Evolutionary conservation across 495 filamentous ascomycete genomes (phyloP), one percentile per base, ranked within the genome.

Genomic region (Viridothelium virens): DNA sequence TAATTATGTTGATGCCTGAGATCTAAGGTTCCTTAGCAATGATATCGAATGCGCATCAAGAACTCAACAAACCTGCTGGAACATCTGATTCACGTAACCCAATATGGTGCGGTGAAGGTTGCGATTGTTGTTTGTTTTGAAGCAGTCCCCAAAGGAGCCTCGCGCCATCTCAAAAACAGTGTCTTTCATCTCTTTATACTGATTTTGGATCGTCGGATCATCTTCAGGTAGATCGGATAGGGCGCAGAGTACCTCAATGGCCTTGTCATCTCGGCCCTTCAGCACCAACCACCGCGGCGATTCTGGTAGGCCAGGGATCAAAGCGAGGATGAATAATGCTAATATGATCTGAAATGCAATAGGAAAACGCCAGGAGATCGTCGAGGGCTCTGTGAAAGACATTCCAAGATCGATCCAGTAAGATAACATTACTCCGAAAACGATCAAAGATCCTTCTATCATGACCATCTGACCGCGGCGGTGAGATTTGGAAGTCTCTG

Each of bases 51-150:
- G 48, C 11, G 18, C 18, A 53, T 18, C 18, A 25, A 5, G 18
- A 25, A n/a, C 12, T 5, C 9, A 14, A 53, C 48, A 59, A 37
- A 91, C 86, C 70, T 92, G 88, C 70, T 91, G 89, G 77, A 90
- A 90, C 79, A 89, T 83, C 68, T 91, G 89, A 74, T 89, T 91
- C 73, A 89, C 83, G 70, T 90, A 89, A 56, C 83, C 89, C 38
- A 91, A 79, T 34, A 86, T 73, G 0, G 83, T 85, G 12, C 90
- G 85, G 74, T 91, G 89, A 70, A 92, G 84, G 72, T 91, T 87
- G 38, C 89, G 84, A 71, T 91, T 83, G 66, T 85, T 82, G 66
- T 81, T 84, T 82, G 87, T 88, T 37, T 84, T 88, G 74, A 92
- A 91, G 65, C 87, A 81, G 67, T 91, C 89, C 18, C 73, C 70